Evolutionary conservation across 345 rosid genomes (phyloP), one percentile per base, ranked within the genome.

Genomic region (Microcos paniculata): DNA sequence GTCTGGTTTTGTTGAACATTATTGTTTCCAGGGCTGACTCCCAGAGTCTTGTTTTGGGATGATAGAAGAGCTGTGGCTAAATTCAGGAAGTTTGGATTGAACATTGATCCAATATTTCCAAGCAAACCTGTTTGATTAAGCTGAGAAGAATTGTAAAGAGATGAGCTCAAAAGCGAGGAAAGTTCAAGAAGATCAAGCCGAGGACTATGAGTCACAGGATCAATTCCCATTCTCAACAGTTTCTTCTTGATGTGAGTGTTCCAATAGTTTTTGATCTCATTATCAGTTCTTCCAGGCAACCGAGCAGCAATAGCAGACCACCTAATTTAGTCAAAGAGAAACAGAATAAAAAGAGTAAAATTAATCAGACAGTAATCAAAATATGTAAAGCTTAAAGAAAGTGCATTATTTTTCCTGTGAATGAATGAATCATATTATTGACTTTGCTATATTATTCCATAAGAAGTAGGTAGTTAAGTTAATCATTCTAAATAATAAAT

Each of bases 281-380:
- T 94, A 62, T 94, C 98, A 1, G 98, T 94, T 81, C 98, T 80
- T 80, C 97, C 97, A 0, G 96, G 97, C 65, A 94, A 81, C 4
- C 87, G 88, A 77, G 90, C 80, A 73, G 98, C 98, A 80, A 94
- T 94, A 1, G 88, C 84, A 38, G 98, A 94, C 98, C 98, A 94
- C 85, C 98, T 94, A 56, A 51, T 46, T n/a, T 16, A 46, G 74
- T 56, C 8, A 76, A 73, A 51, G 8, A 51, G 4, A 74, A 46
- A 57, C 3, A 46, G 69, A 48, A 62, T 19, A 10, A 56, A 68
- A 74, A 48, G 8, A 53, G 71, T 4, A 52, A n/a, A n/a, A n/a
- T n/a, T n/a, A 33, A 57, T 38, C 42, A 43, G 40, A 55, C 68
- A 58, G 18, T 4, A 66, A 28, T 1, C 0, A 16, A 65, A 26